These are phyloP conservation scores for Mycena rebaudengoi DNA, from an alignment of 768 basidiomycete genomes.

Conservation along the genomic window DNA sequence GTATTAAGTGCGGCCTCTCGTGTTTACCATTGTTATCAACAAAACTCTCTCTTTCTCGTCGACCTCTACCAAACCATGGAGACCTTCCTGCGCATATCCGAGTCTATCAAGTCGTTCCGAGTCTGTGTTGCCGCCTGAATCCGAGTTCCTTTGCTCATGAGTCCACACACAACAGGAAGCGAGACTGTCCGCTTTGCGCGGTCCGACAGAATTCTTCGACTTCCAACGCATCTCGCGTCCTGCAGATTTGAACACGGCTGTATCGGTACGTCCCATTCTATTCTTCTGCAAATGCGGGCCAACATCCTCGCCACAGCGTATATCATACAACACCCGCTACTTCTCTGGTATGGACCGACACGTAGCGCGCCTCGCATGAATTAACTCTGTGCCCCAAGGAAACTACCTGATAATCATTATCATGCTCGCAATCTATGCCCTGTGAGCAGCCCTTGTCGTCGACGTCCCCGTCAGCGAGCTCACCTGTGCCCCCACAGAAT, in stretches of 20 bases:
- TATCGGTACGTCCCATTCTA: slow-evolving; percentile 60
- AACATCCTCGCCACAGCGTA: slow-evolving; percentile 61
- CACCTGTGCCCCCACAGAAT: slow-evolving; percentile 55
- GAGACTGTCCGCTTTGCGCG: slow-evolving; percentile 76
- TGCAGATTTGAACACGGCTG: slow-evolving; percentile 81
- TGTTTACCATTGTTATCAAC: no score
- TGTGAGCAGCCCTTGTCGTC: slow-evolving; percentile 58
- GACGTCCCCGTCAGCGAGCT: neutral
- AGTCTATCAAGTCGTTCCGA: slow-evolving; percentile 73
- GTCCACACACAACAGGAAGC: slow-evolving; percentile 64
- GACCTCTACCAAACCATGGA: slow-evolving; percentile 66
- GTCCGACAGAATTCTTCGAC: slow-evolving; percentile 85
- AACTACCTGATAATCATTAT: slow-evolving; percentile 89
- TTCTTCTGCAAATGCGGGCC: neutral
- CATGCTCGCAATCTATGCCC: slow-evolving; percentile 82
- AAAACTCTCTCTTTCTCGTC: no score
- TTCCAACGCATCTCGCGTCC: slow-evolving; percentile 84
- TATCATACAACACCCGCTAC: slow-evolving; percentile 94
- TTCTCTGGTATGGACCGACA: slow-evolving; percentile 66
- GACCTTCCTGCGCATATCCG: slow-evolving; percentile 66
- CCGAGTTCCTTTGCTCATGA: neutral
- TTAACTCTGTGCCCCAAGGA: slow-evolving; percentile 50
- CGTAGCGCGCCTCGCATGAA: neutral
- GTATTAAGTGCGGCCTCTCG: slow-evolving; percentile 21
- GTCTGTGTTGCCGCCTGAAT: slow-evolving; percentile 50